Evolutionary conservation across 2,329 filamentous ascomycete genomes (phyloP), one percentile per base, ranked within the genome.

Genomic region (Paracorniculantispora psalliotae): DNA sequence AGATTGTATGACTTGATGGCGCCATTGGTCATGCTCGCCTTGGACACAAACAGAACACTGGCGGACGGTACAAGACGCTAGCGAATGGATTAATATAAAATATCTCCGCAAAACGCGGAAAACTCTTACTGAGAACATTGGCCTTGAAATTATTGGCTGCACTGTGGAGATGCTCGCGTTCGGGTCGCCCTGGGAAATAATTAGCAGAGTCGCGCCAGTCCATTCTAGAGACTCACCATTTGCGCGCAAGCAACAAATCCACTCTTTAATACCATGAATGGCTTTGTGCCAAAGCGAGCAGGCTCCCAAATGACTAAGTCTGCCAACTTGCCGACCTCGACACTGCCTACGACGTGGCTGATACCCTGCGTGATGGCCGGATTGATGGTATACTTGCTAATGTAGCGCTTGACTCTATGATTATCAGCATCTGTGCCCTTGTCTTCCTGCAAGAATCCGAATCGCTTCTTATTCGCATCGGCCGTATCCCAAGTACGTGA

Each of bases 321-420:
- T 0, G 93, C 93, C 50, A 96, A 74, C 76, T 96, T 97, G 53
- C 92, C 92, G 0, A 91, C 84, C 76, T 97, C 92, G 57, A 97
- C 75, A 65, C 89, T 93, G 8, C 93, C 93, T 62, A 97, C 84
- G 2, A 96, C 68, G 71, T 97, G 93, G 0, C 80, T 76, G 86
- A 97, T 96, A 2, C 93, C 93, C 73, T 97, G 93, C 0, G 92
- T 86, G 62, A 97, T 80, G 12, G 93, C 91, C 1, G 93, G 91
- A 74, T 97, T 97, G 75, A 97, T 87, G 23, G 93, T 97, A 73
- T 97, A 97, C 77, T 97, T 97, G 77, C 88, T 91, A 48, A 97
- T 81, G 71, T 97, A 97, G 26, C 93, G 77, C 78, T 96, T 96
- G 7, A 96, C 93, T 43, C 93, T 80, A 76, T 91, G 92, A 72